These are phyloP conservation scores for Paecilomyces fulvus DNA, from an alignment of 2,329 filamentous ascomycete genomes.

Conservation along the genomic window DNA sequence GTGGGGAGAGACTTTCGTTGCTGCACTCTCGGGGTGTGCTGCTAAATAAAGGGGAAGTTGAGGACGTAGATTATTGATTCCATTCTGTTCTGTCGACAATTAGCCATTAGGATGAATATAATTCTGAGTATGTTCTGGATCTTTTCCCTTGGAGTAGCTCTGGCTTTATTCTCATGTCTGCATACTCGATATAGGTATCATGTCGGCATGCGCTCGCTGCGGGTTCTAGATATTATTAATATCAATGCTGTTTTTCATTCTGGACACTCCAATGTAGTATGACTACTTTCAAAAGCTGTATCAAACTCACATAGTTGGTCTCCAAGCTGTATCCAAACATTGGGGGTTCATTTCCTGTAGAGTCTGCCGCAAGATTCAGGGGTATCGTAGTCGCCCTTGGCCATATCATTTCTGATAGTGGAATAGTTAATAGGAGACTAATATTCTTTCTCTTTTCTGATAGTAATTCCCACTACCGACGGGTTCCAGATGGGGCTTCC, in stretches of 20 bases:
- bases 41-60: background rate
- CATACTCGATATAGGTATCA: background rate
- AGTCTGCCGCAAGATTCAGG: background rate
- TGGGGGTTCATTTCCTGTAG: background rate
- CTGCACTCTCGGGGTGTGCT: conserved; percentile 11
- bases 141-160: background rate
- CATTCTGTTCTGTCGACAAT: background rate
- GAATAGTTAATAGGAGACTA: background rate
- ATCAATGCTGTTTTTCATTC: no score
- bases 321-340: background rate
- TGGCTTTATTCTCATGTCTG: background rate
- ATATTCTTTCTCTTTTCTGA: background rate
- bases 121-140: background rate
- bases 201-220: background rate
- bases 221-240: background rate
- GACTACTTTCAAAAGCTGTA: background rate
- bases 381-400: background rate
- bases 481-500: background rate
- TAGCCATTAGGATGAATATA: background rate
- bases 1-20: conserved; percentile 25
- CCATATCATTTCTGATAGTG: background rate
- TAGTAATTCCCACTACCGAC: background rate
- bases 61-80: background rate
- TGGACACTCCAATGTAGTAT: background rate
- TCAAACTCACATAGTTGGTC: background rate